A percentile compares a stretch with the other conserved stretches of the same genome.
phyloP scores from a whole-genome alignment of 257 asterid species.

The Solanum sitiens region DNA sequence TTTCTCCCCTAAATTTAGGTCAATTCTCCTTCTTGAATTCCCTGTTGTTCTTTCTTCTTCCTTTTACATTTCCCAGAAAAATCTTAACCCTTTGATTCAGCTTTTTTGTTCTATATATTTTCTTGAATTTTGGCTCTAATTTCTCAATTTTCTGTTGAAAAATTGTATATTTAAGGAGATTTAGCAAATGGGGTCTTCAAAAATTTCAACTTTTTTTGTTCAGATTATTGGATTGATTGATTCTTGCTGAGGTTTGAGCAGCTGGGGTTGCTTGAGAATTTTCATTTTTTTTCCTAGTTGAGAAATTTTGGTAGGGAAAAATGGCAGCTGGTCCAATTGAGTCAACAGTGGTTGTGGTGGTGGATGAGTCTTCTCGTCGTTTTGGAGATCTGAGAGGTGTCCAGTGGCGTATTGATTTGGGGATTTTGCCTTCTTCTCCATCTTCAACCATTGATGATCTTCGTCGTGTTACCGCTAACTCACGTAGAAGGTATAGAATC shows the following conservation, averaged over 20 bases:
- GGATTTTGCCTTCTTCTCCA: conserved; percentile 68
- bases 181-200: background rate
- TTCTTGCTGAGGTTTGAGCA: background rate
- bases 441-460: conserved; percentile 66
- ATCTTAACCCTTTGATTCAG: background rate
- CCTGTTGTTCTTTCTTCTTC: background rate
- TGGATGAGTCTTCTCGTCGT: background rate
- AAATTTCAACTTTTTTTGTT: background rate
- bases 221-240: background rate
- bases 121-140: background rate
- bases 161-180: background rate
- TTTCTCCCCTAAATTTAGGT: background rate
- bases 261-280: background rate
- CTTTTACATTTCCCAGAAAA: background rate
- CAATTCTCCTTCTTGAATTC: background rate
- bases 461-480: conserved; percentile 81
- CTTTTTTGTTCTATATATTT: background rate
- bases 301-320: background rate
- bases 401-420: conserved; percentile 92
- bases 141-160: background rate
- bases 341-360: background rate
- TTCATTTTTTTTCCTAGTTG: background rate
- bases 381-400: conserved; percentile 75
- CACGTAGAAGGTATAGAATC: conserved; percentile 70
- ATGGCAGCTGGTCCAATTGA: background rate